phyloP scores from a whole-genome alignment of 1,284 basidiomycete species.

The Pholiota adiposa region DNA sequence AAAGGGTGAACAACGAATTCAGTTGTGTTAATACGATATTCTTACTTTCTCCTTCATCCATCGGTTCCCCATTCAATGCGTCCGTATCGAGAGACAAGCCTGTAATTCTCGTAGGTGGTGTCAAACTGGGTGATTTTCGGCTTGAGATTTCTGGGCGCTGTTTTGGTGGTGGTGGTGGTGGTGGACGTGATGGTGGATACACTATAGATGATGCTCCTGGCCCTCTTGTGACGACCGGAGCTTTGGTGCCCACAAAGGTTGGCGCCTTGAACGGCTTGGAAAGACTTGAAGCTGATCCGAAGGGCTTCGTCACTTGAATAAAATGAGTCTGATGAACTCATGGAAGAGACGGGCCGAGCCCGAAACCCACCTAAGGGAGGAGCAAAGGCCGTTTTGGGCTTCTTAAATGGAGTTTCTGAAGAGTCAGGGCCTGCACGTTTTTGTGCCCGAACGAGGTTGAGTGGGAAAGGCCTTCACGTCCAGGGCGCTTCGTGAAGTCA shows the following conservation, averaged over 20 bases:
- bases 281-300: conserved; percentile 42
- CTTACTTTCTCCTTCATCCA: conserved; percentile 18
- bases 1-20: conserved; percentile 20
- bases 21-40: not conserved
- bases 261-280: conserved; percentile 61
- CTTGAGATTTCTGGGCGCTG: not conserved
- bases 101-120: not conserved
- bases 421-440: conserved; percentile 28
- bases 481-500: not conserved
- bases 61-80: conserved; percentile 2
- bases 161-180: not conserved
- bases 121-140: not conserved
- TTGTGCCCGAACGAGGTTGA: conserved; percentile 19
- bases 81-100: not conserved
- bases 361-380: conserved; percentile 39
- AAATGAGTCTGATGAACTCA: too few relatives aligned
- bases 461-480: not conserved
- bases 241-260: conserved; percentile 17
- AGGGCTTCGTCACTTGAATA: conserved; percentile 45
- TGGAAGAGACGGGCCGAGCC: too few relatives aligned
- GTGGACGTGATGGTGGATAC: not conserved
- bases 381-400: conserved; percentile 36
- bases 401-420: conserved; percentile 35
- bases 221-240: not conserved
- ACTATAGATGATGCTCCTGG: not conserved